Percentiles rank a stretch among this genome's conserved stretches.
phyloP scores from a whole-genome alignment of 2,329 filamentous ascomycete species.

The Didymella sp. region DNA sequence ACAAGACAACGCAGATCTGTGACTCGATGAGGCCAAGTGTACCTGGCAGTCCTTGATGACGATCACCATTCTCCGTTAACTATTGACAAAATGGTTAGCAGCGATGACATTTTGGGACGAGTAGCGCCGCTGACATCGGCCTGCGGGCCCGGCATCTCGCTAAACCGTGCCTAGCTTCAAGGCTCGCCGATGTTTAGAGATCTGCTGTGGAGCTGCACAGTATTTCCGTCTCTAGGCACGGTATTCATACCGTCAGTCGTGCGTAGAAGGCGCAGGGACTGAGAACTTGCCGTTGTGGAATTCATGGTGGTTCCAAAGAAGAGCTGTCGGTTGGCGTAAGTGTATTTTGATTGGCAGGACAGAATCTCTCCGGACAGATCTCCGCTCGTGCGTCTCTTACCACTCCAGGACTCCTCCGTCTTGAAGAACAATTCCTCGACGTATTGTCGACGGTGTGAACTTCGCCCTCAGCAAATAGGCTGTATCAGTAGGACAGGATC shows the following conservation, averaged over 20 bases:
- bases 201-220: slow-evolving; percentile 1
- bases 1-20: slow-evolving; percentile 4
- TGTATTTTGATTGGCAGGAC: background rate
- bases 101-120: background rate
- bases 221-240: background rate
- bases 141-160: background rate
- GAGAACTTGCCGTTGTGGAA: background rate
- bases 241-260: background rate
- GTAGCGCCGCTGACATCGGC: slow-evolving; percentile 11
- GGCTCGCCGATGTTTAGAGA: background rate
- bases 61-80: background rate
- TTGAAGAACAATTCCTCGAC: background rate
- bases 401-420: background rate
- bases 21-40: background rate
- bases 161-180: background rate
- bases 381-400: background rate
- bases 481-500: background rate
- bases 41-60: background rate
- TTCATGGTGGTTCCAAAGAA: background rate
- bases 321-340: background rate
- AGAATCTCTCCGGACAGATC: background rate
- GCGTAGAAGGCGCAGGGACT: background rate
- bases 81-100: slow-evolving; percentile 1
- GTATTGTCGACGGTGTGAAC: background rate
- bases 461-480: background rate